Percentiles rank a stretch among this genome's conserved stretches.
Evolutionary conservation across 2,329 filamentous ascomycete species (phyloP).

Genomic region (Fusarium sororula): DNA sequence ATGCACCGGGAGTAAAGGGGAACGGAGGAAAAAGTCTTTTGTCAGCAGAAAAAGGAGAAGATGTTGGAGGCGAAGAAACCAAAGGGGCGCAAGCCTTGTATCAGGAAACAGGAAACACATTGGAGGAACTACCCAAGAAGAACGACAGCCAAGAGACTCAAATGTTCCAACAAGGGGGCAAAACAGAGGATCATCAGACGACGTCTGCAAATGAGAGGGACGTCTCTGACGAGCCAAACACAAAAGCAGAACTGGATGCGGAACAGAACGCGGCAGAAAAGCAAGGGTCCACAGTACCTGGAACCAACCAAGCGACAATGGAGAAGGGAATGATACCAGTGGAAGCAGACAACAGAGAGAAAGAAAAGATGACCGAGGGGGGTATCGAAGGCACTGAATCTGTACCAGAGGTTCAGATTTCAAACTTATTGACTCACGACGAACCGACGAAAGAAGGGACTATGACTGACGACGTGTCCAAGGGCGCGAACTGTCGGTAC

Average conservation of each 20-base stretch:
- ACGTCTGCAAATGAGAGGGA: background rate
- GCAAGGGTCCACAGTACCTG: constrained; percentile 41
- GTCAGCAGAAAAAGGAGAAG: background rate
- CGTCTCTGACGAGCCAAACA: constrained; percentile 3
- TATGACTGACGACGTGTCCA: constrained; percentile 34
- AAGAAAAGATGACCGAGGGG: background rate
- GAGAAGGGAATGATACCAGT: background rate
- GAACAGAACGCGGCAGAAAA: constrained; percentile 23
- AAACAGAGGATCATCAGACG: constrained; percentile 7
- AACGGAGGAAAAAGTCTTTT: background rate
- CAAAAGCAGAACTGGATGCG: constrained; percentile 15
- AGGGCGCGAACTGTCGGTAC: constrained; percentile 2
- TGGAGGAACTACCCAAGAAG: background rate
- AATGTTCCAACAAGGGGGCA: background rate
- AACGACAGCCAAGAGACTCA: constrained; percentile 5
- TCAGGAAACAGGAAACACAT: background rate
- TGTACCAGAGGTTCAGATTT: constrained; percentile 13
- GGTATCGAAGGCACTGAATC: background rate
- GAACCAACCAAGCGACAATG: constrained; percentile 27
- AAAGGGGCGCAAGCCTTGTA: constrained; percentile 11
- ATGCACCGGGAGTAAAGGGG: background rate
- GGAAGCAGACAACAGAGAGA: background rate
- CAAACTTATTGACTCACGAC: constrained; percentile 28
- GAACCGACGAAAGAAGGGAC: constrained; percentile 27
- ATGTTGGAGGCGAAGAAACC: constrained; percentile 7